A percentile compares a stretch with the other conserved stretches of the same genome.
phyloP scores from a whole-genome alignment of 495 filamentous ascomycete species.

The Podospora bellae-mahoneyi region DNA sequence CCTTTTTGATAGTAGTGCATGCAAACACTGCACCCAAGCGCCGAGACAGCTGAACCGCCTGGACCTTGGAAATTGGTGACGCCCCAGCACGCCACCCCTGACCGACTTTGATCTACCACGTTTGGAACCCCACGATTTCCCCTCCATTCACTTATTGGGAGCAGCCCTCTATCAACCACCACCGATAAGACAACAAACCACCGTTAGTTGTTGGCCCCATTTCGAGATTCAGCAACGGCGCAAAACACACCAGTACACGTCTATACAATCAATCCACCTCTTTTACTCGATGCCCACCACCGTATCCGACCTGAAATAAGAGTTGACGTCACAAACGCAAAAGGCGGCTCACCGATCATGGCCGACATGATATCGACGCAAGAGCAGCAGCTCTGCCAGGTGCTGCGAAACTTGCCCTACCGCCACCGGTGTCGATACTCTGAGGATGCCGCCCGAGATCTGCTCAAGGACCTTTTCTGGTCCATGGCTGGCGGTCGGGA shows the following conservation, averaged over 20 bases:
- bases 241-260: background rate
- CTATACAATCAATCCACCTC: background rate
- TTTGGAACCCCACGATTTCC: slow-evolving; percentile 12
- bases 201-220: background rate
- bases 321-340: slow-evolving; percentile 11
- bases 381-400: slow-evolving; percentile 74
- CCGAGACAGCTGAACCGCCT: background rate
- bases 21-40: background rate
- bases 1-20: background rate
- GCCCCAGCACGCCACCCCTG: slow-evolving; percentile 9
- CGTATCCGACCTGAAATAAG: slow-evolving; percentile 12
- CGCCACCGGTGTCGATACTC: slow-evolving; percentile 69
- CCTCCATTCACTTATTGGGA: background rate
- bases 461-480: slow-evolving; percentile 77
- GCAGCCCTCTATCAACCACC: background rate
- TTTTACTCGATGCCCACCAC: background rate
- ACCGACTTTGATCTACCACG: slow-evolving; percentile 1
- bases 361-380: slow-evolving; percentile 58
- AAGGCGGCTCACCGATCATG: slow-evolving; percentile 27
- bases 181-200: background rate
- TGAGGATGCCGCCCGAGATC: slow-evolving; percentile 60
- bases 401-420: slow-evolving; percentile 68
- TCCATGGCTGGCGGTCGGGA: slow-evolving; percentile 71
- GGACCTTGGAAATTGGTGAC: background rate
- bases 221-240: background rate